Base-by-base conservation (phyloP, 768 basidiomycete species). In the Naganishia randhawae region DNA sequence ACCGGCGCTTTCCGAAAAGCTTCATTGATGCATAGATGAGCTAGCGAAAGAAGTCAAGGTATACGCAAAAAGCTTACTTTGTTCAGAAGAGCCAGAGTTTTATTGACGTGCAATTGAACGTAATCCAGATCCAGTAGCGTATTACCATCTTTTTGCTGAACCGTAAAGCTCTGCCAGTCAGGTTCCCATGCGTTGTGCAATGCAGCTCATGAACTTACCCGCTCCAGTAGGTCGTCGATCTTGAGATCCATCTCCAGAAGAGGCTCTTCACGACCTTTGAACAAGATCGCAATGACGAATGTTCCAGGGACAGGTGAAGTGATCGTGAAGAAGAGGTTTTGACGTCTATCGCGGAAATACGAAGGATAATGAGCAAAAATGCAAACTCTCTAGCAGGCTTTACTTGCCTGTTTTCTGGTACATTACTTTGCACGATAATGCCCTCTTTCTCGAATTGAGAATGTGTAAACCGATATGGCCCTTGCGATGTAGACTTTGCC, bases 181-280 rank as follows among this genome's bases (percentile, higher is more conserved):
- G 29, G 25, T 33, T 39, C 13, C 3, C n/a, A 9, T 22, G 19
- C 35, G 42, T 3, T 51, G 19, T 27, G 2, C 4, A 48, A 63
- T 33, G 25, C 10, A 25, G 3, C 17, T 27, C 13, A 14, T 13
- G 22, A n/a, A 75, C 85, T 32, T 71, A 92, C 93, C 89, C 97
- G 97, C 81, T 98, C 95, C 77, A 97, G 81, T 71, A 98, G 81
- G 81, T 99, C 95, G 80, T 99, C 95, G 74, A 98, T 96, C 83
- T 97, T 97, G 64, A 98, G 85, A 82, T 96, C 93, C 96, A 98
- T 98, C 84, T 99, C 96, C 41, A 98, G 85, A 74, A 99, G 98
- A 19, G 96, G 95, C 82, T 97, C 97, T 77, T 99, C 96, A 22
- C 96, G 86, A 48, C 96, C 96, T 81, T 96, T 97, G 83, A 98